Conservation (phyloP, 345 rosid genomes). For the Corchorus capsularis region DNA sequence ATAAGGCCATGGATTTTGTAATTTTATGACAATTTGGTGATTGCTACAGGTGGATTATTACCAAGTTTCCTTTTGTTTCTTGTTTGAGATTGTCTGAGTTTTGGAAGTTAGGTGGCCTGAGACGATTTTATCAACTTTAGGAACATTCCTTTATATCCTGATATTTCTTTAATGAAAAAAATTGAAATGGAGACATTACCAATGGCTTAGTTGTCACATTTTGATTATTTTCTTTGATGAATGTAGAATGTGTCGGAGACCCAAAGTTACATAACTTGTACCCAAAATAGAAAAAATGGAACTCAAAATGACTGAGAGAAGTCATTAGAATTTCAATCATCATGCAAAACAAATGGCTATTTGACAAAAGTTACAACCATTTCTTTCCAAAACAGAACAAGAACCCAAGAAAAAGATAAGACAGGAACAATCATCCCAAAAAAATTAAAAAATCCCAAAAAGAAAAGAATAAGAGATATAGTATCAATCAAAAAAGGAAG, state of each 20-base stretch:
- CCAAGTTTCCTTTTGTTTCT: not conserved
- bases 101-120: not conserved
- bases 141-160: not conserved
- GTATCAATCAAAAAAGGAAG: not conserved
- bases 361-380: not conserved
- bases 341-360: not conserved
- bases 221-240: not conserved
- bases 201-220: not conserved
- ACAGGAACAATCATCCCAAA: not conserved
- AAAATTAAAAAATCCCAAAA: not conserved
- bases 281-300: too few relatives aligned
- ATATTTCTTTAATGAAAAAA: not conserved
- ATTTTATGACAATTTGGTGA: not conserved
- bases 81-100: not conserved
- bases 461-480: not conserved
- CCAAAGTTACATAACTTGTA: too few relatives aligned
- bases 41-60: conserved; percentile 4
- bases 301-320: too few relatives aligned
- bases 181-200: not conserved
- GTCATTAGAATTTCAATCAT: not conserved
- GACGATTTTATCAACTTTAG: not conserved
- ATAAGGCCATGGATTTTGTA: not conserved
- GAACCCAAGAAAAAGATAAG: not conserved
- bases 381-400: not conserved
- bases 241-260: too few relatives aligned